phyloP scores from a whole-genome alignment of 176 grass and related monocot species.

The Carex pumila region DNA sequence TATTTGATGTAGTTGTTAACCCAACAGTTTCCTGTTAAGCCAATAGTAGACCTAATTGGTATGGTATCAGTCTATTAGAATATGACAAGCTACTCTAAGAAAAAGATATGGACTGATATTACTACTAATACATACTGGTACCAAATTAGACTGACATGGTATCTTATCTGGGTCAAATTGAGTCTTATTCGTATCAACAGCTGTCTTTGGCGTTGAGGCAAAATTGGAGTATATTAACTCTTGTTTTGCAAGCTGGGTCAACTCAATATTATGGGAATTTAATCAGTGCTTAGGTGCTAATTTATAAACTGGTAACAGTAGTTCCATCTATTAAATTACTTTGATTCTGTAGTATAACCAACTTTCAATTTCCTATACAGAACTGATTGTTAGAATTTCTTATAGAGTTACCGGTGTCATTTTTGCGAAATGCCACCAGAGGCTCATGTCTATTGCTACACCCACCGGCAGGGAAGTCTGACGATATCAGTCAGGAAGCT shows the following conservation, averaged over 20 bases:
- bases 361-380: slow-evolving; percentile 14
- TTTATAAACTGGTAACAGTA: background rate
- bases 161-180: background rate
- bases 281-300: background rate
- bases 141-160: background rate
- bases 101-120: background rate
- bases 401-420: slow-evolving; percentile 62
- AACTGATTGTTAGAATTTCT: slow-evolving; percentile 13
- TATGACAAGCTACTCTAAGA: background rate
- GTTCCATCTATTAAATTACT: background rate
- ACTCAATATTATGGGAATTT: background rate
- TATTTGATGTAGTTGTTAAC: background rate
- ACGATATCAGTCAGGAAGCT: slow-evolving; percentile 92
- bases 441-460: slow-evolving; percentile 95
- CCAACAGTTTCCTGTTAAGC: background rate
- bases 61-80: background rate
- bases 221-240: background rate
- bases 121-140: background rate
- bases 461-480: slow-evolving; percentile 87
- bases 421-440: slow-evolving; percentile 84
- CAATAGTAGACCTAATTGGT: background rate
- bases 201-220: background rate
- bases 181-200: background rate
- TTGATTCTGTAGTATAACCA: background rate
- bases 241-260: background rate